A percentile compares a stretch with the other conserved stretches of the same genome.
These are phyloP conservation scores for Gossypium rotundifolium DNA, from an alignment of 345 rosid genomes.

Conservation along the genomic window DNA sequence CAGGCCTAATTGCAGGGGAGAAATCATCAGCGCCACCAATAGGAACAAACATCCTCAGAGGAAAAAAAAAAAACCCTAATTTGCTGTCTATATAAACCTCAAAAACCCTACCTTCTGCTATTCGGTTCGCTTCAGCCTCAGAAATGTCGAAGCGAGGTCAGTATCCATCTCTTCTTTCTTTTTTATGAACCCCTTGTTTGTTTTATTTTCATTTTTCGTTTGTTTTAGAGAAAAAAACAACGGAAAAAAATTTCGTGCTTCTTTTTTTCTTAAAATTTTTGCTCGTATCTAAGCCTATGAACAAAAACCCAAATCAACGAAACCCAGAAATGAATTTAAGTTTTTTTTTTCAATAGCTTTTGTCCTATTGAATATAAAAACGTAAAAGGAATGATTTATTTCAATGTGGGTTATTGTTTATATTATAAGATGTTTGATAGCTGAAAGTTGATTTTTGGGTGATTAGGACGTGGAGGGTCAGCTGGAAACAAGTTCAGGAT, in stretches of 20 bases:
- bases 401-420: background rate
- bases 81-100: constrained; percentile 9
- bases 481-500: constrained; percentile 95
- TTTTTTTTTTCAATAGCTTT: background rate
- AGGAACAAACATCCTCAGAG: background rate
- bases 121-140: constrained; percentile 21
- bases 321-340: background rate
- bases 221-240: background rate
- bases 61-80: constrained; percentile 17
- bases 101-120: constrained; percentile 11
- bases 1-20: background rate
- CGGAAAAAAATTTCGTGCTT: too few species aligned
- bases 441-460: background rate
- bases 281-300: background rate
- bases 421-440: background rate
- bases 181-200: background rate
- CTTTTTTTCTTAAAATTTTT: too few species aligned
- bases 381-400: background rate
- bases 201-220: background rate
- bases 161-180: background rate
- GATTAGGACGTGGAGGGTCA: constrained; percentile 81
- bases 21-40: background rate
- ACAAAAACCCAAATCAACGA: too few species aligned
- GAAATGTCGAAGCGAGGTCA: constrained; percentile 93
- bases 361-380: background rate